These are phyloP conservation scores for Microsporum canis DNA, from an alignment of 2,329 filamentous ascomycete genomes.

Conservation along the genomic window DNA sequence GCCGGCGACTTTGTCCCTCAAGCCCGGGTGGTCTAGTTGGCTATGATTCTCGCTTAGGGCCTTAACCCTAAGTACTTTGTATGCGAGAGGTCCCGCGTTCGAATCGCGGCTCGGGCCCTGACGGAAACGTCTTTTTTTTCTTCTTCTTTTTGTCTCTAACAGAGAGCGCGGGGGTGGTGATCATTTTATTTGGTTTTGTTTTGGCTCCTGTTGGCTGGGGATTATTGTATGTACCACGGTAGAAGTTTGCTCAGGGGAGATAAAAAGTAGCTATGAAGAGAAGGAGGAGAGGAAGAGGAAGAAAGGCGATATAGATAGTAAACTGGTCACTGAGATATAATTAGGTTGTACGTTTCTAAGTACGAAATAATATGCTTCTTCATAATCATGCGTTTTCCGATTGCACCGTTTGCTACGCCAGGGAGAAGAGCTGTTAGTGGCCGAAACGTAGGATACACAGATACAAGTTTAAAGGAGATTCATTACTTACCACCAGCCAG, in stretches of 20 bases:
- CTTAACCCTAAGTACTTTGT: constrained; percentile 3
- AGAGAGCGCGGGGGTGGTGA: not conserved
- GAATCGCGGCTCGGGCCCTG: constrained; percentile 5
- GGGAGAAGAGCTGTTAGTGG: constrained; percentile 4
- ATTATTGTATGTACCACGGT: not conserved
- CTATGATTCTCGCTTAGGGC: constrained; percentile 7
- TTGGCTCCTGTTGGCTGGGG: not conserved
- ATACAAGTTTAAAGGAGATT: not conserved
- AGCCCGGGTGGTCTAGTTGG: constrained; percentile 7
- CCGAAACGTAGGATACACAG: not conserved
- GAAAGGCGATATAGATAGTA: not conserved
- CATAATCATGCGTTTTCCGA: constrained; percentile 32
- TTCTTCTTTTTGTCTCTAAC: not conserved
- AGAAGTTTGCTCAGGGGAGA: not conserved
- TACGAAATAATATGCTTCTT: not conserved
- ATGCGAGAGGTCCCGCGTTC: constrained; percentile 7
- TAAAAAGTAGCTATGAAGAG: not conserved
- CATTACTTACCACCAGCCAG: constrained; percentile 70
- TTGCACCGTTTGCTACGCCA: constrained; percentile 33
- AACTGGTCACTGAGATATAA: not conserved
- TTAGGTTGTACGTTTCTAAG: not conserved
- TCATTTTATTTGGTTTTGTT: not conserved
- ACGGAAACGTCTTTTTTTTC: not conserved
- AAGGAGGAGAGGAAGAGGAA: not conserved
- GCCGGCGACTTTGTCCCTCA: not conserved